Evolutionary conservation across 2,329 filamentous ascomycete species (phyloP), one percentile per base, ranked within the genome.

Genomic region (Elsinoe ampelina): DNA sequence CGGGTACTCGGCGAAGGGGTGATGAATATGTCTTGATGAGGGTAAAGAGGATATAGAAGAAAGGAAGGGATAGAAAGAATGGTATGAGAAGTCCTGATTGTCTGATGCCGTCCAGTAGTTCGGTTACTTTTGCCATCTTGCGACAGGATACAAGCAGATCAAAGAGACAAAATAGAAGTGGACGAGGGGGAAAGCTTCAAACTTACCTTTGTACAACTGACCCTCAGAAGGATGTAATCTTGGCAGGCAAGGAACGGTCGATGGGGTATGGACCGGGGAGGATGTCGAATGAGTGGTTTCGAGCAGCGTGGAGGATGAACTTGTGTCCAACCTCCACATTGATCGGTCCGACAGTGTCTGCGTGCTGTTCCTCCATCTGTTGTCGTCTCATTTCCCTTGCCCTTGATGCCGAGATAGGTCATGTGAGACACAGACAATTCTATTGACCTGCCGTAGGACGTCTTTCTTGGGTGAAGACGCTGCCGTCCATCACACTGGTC

Each of bases 1-100:
- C 63, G 12, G 60, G 62, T 12, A 65, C 47, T 30, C 60, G 52
- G 38, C 60, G 58, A 11, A 63, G 45, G 8, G 61, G 59, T 12
- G 57, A 61, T 3, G 57, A 47, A 22, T 56, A 36, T 13, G 39
- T 7, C n/a, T 42, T 52, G 45, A 58, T 55, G 13, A 60, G 17
- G 12, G 39, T 13, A 39, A 58, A 57, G 11, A 52, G 2, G n/a
- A 58, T 2, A 10, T 17, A 52, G 34, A 52, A 34, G 5, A 52
- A 13, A n/a, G 48, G 48, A 5, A 52, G 48, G 11, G 35, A 39
- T 7, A 38, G 19, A 10, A 52, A 5, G 8, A 52, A 11, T 10
- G 48, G 48, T 4, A n/a, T 2, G 2, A 52, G 12, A 34, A 52
- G 35, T 32, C 48, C 48, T 7, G 32, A 36, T 10, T 39, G 5